A percentile compares a stretch with the other conserved stretches of the same genome.
Conservation (phyloP, 2,329 filamentous ascomycete genomes). For the Nectriaceae sp. region DNA sequence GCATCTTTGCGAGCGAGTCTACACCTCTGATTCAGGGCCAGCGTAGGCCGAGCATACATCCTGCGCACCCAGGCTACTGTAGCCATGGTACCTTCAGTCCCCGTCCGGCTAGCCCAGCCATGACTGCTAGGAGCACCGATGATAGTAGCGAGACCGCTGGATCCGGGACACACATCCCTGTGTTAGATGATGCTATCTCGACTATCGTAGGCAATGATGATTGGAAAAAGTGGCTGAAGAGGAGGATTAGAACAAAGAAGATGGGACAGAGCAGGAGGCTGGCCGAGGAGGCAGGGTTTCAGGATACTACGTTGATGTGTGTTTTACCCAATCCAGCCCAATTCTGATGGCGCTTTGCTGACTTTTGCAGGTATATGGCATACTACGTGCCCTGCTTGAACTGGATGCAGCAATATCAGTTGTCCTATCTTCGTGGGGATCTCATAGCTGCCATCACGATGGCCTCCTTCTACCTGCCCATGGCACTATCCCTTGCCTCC, state of each 20-base stretch:
- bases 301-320: slow-evolving; percentile 73
- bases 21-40: slow-evolving; percentile 48
- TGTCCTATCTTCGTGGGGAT: slow-evolving; percentile 82
- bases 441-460: slow-evolving; percentile 89
- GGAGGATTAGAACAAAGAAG: slow-evolving; percentile 61
- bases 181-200: slow-evolving; percentile 42
- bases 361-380: slow-evolving; percentile 68
- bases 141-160: slow-evolving; percentile 35
- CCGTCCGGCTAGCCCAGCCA: slow-evolving; percentile 53
- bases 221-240: slow-evolving; percentile 53
- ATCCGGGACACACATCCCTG: slow-evolving; percentile 34
- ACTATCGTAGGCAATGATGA: slow-evolving; percentile 42
- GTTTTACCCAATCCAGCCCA: slow-evolving; percentile 27
- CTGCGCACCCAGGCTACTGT: slow-evolving; percentile 53
- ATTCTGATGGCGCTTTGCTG: slow-evolving; percentile 19
- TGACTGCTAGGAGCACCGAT: slow-evolving; percentile 34
- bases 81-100: slow-evolving; percentile 79
- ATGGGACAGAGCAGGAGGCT: slow-evolving; percentile 73
- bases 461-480: slow-evolving; percentile 97
- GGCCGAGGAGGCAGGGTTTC: slow-evolving; percentile 72
- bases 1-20: slow-evolving; percentile 44
- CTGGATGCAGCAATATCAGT: slow-evolving; percentile 87
- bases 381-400: slow-evolving; percentile 93
- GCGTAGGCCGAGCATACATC: slow-evolving; percentile 26
- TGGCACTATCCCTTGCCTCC: slow-evolving; percentile 89